phyloP scores from a whole-genome alignment of 805 yeast species.

The Lachancea fermentati region DNA sequence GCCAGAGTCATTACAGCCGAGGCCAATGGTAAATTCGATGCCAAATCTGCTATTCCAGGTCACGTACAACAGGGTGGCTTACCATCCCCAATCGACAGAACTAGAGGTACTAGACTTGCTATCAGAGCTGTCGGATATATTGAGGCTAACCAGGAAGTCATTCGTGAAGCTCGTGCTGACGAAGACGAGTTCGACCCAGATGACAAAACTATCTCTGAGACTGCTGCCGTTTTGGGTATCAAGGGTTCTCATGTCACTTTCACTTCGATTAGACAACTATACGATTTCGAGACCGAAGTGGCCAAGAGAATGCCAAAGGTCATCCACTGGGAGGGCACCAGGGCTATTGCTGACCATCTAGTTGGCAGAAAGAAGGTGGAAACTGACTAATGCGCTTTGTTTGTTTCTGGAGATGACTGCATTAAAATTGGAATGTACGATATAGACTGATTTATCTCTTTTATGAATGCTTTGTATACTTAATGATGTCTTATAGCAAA shows the following conservation, averaged over 20 bases:
- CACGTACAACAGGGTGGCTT: constrained; percentile 82
- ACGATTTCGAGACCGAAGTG: constrained; percentile 82
- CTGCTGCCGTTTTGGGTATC: constrained; percentile 82
- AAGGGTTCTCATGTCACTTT: constrained; percentile 70
- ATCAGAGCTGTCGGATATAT: constrained; percentile 65
- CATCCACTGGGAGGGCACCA: constrained; percentile 73
- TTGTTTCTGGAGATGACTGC: not conserved
- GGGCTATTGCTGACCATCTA: constrained; percentile 77
- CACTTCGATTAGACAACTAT: constrained; percentile 67
- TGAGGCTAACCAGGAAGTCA: constrained; percentile 37
- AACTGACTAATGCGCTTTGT: constrained; percentile 1
- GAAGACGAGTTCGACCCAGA: constrained; percentile 27
- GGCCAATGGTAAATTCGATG: constrained; percentile 61
- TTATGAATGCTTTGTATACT: constrained; percentile 8
- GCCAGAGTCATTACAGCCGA: constrained; percentile 64
- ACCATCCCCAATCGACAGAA: constrained; percentile 75
- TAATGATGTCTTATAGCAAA: constrained; percentile 4
- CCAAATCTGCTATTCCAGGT: constrained; percentile 78
- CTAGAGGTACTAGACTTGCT: constrained; percentile 66
- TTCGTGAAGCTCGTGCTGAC: constrained; percentile 28
- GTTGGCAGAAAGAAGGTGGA: constrained; percentile 57
- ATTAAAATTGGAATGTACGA: constrained; percentile 6
- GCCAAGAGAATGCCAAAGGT: constrained; percentile 80
- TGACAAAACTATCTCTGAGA: constrained; percentile 35
- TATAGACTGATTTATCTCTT: constrained; percentile 8